Base-by-base conservation (phyloP, 768 basidiomycete species). In the Neoboletus magnificus region DNA sequence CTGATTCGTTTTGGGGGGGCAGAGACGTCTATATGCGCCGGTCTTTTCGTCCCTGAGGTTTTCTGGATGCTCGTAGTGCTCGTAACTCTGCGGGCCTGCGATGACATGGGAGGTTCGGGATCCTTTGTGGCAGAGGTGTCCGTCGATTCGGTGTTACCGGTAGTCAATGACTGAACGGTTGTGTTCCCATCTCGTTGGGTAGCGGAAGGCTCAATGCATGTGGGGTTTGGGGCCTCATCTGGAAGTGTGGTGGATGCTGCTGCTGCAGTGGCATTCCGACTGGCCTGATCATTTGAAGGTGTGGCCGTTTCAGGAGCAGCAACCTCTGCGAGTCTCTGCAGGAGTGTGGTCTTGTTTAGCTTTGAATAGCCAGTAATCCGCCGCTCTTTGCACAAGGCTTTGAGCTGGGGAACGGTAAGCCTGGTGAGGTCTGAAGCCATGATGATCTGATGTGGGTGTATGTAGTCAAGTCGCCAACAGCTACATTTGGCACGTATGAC, bases 311-410 rank as follows among this genome's bases (percentile, higher is more conserved):
- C 16, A 7, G 50, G 41, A 35, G 47, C 29, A 11, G 35, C 46
- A 15, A 43, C 55, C 7, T 52, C 55, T 2, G 40, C 48, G 29
- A 83, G 66, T 64, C 78, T 86, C 56, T 76, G 73, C 29, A 90
- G 68, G 36, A 90, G 74, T 1, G 73, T 79, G 49, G 74, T 70
- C 67, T 89, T 89, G 39, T 70, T 66, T 20, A 88, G 79, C 65
- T 85, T 91, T 11, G 86, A 87, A 65, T 87, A 90, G 0, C 85
- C 85, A 41, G 74, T 64, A 25, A 90, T 72, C 22, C 77, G 73
- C 52, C 71, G 77, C 48, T 84, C 86, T 65, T 86, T 90, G 70
- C 87, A 91, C 15, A 89, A 55, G 4, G 77, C 77, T 63, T 83
- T 89, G 20, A 91, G 77, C 59, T 85, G 84, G 20, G 82, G 67